These are phyloP conservation scores for Entophlyctis helioformis DNA, from an alignment of 192 early-diverging fungal genomes.

Conservation along the genomic window DNA sequence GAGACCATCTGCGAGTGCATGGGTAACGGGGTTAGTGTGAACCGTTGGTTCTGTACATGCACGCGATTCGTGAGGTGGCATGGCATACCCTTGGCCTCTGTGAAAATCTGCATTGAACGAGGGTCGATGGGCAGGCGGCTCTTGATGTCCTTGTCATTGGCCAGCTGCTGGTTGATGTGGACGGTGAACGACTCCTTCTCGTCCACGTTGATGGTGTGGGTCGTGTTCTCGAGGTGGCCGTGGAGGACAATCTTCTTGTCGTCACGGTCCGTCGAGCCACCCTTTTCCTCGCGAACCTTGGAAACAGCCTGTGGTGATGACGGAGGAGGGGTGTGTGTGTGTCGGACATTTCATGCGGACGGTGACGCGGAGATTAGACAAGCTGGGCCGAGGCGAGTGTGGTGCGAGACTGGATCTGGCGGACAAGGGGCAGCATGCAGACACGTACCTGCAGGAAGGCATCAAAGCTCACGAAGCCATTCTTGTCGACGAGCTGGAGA, in stretches of 20 bases:
- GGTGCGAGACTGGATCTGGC: too few species aligned
- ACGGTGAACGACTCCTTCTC: constrained; percentile 92
- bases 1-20: constrained; percentile 45
- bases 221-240: constrained; percentile 70
- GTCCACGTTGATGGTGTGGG: constrained; percentile 97
- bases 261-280: constrained; percentile 8
- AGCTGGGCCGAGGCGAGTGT: background rate
- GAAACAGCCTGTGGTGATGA: constrained; percentile 27
- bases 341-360: background rate
- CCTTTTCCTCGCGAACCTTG: constrained; percentile 34
- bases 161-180: constrained; percentile 85
- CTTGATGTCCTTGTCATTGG: constrained; percentile 67
- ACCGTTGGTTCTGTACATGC: background rate
- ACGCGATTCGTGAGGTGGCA: background rate
- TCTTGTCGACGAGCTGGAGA: constrained; percentile 15
- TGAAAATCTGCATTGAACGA: constrained; percentile 91
- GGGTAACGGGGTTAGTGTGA: background rate
- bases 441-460: constrained; percentile 33
- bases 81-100: constrained; percentile 73
- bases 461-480: constrained; percentile 34
- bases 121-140: constrained; percentile 86
- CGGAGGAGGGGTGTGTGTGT: background rate
- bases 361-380: background rate
- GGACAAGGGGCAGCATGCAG: too few species aligned
- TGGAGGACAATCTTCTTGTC: constrained; percentile 78